phyloP scores from a whole-genome alignment of 2,329 filamentous ascomycete species.

The Tolypocladium cylindrosporum region DNA sequence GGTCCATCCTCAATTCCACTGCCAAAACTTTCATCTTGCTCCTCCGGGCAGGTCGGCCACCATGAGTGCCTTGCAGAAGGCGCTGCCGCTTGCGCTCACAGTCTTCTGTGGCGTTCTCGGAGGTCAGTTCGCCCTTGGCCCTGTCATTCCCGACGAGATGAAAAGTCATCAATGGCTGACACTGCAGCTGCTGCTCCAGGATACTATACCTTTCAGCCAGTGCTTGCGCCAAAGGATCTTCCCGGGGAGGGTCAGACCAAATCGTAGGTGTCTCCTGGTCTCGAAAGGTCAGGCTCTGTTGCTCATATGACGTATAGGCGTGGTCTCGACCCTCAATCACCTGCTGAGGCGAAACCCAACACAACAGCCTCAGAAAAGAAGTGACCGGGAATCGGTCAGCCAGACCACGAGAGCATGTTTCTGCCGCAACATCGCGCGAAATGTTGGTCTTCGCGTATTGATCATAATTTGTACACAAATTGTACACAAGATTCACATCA shows the following conservation, averaged over 20 bases:
- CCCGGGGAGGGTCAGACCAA: constrained; percentile 1
- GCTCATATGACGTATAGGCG: neutral
- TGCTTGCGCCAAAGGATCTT: constrained; percentile 15
- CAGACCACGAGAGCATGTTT: neutral
- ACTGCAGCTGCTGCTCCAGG: constrained; percentile 11
- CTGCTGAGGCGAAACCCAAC: neutral
- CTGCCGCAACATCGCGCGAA: neutral
- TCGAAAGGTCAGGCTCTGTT: neutral
- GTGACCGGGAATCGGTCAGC: neutral
- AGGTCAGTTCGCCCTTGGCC: constrained; percentile 13
- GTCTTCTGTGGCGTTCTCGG: constrained; percentile 26
- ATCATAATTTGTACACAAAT: neutral
- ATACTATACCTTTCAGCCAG: constrained; percentile 26
- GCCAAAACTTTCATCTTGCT: neutral
- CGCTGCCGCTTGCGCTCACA: constrained; percentile 23
- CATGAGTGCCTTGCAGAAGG: constrained; percentile 25
- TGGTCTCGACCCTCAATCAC: neutral
- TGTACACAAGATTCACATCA: neutral
- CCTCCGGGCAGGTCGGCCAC: neutral
- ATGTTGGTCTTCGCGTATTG: neutral
- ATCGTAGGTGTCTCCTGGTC: neutral
- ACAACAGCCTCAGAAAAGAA: neutral
- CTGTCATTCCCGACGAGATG: neutral
- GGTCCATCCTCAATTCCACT: neutral
- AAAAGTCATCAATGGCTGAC: neutral